Evolutionary conservation across 2,329 filamentous ascomycete genomes (phyloP), one percentile per base, ranked within the genome.

Genomic region (Colletotrichum ledebouriae): DNA sequence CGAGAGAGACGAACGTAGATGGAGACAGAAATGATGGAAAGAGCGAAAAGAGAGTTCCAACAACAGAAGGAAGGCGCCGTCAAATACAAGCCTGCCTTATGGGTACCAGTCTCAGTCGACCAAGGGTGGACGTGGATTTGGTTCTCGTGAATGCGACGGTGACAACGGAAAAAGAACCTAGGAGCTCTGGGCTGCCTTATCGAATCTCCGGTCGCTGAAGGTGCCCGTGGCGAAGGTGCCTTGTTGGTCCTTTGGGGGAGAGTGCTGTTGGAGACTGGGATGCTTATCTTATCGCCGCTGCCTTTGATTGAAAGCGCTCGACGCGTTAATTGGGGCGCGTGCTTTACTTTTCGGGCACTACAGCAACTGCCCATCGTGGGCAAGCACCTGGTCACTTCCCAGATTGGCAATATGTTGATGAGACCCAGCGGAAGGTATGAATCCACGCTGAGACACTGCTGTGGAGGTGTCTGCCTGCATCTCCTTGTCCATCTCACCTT

Each of bases 201-300:
- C 29, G 57, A 22, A 42, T 49, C 25, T 29, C n/a, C 33, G n/a
- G 25, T 59, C 56, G 29, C 29, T 37, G 20, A 22, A 34, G 41
- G 44, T 47, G 56, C 49, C 49, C 49, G 33, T 52, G 47, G 47
- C 29, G 29, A 29, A 50, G n/a, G 49, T 25, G 33, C 49, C 47
- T 25, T 33, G 47, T 25, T 33, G 47, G 29, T 15, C 47, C 47
- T 33, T 22, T 25, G 49, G 15, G 25, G 25, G 15, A 13, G 5
- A 10, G n/a, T 34, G 17, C 29, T 39, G 37, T 15, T 39, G 9
- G 42, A 46, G 42, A 50, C 53, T 13, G 10, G 34, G 12, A n/a
- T 44, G 39, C 55, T 68, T 68, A 56, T 68, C 61, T 67, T 64
- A 67, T 67, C 64, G 37, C 15, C 34, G 20, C 46, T 53, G 34